Conservation (phyloP, 2,329 filamentous ascomycete genomes). For the Trichoderma hamatum region DNA sequence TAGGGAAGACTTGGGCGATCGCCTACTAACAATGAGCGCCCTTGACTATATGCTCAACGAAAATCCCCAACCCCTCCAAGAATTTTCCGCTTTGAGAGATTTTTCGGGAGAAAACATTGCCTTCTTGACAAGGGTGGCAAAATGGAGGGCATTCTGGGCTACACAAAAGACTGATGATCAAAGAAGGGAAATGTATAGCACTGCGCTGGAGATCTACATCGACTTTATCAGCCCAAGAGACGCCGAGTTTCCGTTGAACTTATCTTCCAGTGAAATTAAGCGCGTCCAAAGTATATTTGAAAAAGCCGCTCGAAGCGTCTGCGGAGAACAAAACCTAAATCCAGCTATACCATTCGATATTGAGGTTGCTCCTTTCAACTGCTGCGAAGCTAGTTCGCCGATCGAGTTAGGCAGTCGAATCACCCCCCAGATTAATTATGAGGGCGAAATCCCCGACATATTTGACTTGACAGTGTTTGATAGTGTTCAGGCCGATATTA, state of each 20-base stretch:
- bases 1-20: slow-evolving; percentile 38
- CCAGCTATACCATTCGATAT: slow-evolving; percentile 45
- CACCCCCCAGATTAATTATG: slow-evolving; percentile 33
- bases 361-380: slow-evolving; percentile 16
- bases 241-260: slow-evolving; percentile 66
- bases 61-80: slow-evolving; percentile 61
- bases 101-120: slow-evolving; percentile 73
- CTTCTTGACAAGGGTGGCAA: slow-evolving; percentile 59
- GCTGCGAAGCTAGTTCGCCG: not conserved
- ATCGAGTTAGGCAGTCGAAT: not conserved
- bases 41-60: slow-evolving; percentile 62
- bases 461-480: slow-evolving; percentile 61
- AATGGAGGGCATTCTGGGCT: slow-evolving; percentile 52
- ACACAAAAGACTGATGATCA: not conserved
- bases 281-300: slow-evolving; percentile 59
- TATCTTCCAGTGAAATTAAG: slow-evolving; percentile 56
- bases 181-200: slow-evolving; percentile 52
- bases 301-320: slow-evolving; percentile 47
- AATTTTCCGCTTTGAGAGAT: slow-evolving; percentile 66
- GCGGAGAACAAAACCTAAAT: slow-evolving; percentile 42
- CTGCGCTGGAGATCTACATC: slow-evolving; percentile 62
- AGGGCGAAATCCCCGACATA: slow-evolving; percentile 47
- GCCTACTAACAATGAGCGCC: slow-evolving; percentile 60
- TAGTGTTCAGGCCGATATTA: slow-evolving; percentile 58
- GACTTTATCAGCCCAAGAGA: slow-evolving; percentile 61